Evolutionary conservation across 140 eudicot species (phyloP), one percentile per base, ranked within the genome.

Genomic region (Stevia rebaudiana): DNA sequence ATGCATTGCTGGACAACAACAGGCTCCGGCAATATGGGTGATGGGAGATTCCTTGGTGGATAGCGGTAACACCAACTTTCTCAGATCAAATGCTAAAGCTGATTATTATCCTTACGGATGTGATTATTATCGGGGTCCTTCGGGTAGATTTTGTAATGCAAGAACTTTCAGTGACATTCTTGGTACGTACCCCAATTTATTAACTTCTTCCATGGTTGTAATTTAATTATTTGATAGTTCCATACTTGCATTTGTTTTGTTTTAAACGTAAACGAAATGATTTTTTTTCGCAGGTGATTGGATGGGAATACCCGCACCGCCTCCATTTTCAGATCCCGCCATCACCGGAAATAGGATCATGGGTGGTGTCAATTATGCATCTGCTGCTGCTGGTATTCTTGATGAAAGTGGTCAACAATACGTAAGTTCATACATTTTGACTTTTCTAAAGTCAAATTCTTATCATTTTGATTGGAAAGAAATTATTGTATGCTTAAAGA

Each of bases 21-120:
- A 82, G 65, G 88, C 74, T 39, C 79, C 94, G 11, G 98, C 96
- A n/a, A 60, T 92, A 76, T 92, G 82, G 71, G 95, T 82, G 39
- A 79, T 92, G 69, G 99, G 99, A 52, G 99, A 92, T 70, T 88
- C 96, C 3, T 52, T 88, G 69, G 92, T 83, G 44, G 98, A 92
- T 66, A 77, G 75, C 19, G 99, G 99, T 42, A 92, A 92, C 50
- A 92, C 83, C 77, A 92, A 92, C 65, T 83, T 74, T 77, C 77
- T 92, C 0, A 78, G 69, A 11, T 79, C 97, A 0, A 66, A 76
- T 0, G 97, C 94, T 13, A 92, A 76, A 59, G 73, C 99, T 1
- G 80, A 92, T 61, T 92, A 75, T 80, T 83, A 57, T 55, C 99
- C 99, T 11, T 92, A 92, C 48, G 98, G 98, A 0, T 17, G 68